Base-by-base conservation (phyloP, 148 eudicot genomes). In the Rhododendron ovatum region DNA sequence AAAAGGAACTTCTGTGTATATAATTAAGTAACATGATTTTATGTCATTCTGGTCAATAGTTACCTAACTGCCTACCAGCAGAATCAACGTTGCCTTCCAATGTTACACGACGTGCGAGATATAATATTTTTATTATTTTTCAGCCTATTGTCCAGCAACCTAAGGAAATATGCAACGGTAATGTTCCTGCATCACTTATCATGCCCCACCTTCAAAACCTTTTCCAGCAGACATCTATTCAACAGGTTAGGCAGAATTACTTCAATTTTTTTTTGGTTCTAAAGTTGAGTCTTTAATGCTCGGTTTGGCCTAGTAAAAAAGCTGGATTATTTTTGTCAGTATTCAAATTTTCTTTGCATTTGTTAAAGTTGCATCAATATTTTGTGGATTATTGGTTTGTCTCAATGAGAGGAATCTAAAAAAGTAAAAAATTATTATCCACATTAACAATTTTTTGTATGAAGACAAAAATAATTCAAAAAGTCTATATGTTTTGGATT, bases 181-280 rank as follows among this genome's bases (percentile, higher is more conserved):
- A 82, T 82, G 51, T 91, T 59, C 90, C 98, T 78, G 86, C 94
- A 35, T 91, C 99, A 76, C 63, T 94, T 89, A 93, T 96, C 80
- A 87, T 95, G 94, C 96, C 95, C 83, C 96, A 93, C 89, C 98
- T 96, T 86, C 99, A 96, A 90, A 92, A 93, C 88, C 98, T 97
- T 67, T 91, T 91, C 84, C 99, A 94, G 88, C 98, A 97, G 91
- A 94, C 96, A 78, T 89, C 95, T 83, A 81, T 93, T 71, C 99
- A 97, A 89, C 99, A 97, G 91, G 99, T 93, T 84, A 81, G 87
- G 74, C 41, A 79, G 86, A 83, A 28, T 65, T 41, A 78, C 14
- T 24, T 82, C 26, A 69, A 67, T 7, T 15, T 61, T 26, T 8
- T n/a, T 26, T 9, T n/a, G 14, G 13, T 17, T 41, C 73, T 10